Base-by-base conservation (phyloP, 257 asterid species). In the Lavandula angustifolia region DNA sequence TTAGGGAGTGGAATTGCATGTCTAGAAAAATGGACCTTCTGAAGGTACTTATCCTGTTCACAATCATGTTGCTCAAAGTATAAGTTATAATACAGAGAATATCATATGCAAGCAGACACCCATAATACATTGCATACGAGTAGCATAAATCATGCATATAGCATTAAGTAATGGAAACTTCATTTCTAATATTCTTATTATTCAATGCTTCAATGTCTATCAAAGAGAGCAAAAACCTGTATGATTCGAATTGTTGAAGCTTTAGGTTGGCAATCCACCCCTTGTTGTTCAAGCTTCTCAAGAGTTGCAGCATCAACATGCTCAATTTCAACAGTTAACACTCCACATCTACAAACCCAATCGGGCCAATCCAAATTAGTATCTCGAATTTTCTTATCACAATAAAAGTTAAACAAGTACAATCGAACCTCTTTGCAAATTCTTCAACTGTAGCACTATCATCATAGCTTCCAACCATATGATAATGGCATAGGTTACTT, bases 241-340 rank as follows among this genome's bases (percentile, higher is more conserved):
- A 94, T 87, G 64, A 87, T 90, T 60, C 81, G 80, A 64, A 90
- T 87, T 4, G 97, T 90, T 38, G 99, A 90, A 42, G 97, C 97
- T 76, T 86, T 94, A 48, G 99, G 99, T 79, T 94, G 94, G 74
- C 96, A 87, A 76, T 94, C 96, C 57, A 94, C 92, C 56, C 99
- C 95, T 72, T 79, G 88, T 54, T 77, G 79, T 79, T 94, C 97
- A 71, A 94, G 95, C 73, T 79, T 94, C 79, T 94, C 97, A 9
- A 94, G 88, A 49, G 96, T 94, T 67, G 79, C 88, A 69, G 74
- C 97, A 77, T 94, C 85, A 52, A 94, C 99, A 76, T 94, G 99
- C 83, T 94, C 99, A 68, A 90, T 87, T 73, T 94, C 99, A 17
- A 90, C 72, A 0, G 99, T 94, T 60, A 94, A 75, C 54, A 94